Percentiles rank a stretch among this genome's conserved stretches.
These are phyloP conservation scores for Zoysia matrella DNA, from an alignment of 202 grass and related monocot genomes.

Conservation along the genomic window DNA sequence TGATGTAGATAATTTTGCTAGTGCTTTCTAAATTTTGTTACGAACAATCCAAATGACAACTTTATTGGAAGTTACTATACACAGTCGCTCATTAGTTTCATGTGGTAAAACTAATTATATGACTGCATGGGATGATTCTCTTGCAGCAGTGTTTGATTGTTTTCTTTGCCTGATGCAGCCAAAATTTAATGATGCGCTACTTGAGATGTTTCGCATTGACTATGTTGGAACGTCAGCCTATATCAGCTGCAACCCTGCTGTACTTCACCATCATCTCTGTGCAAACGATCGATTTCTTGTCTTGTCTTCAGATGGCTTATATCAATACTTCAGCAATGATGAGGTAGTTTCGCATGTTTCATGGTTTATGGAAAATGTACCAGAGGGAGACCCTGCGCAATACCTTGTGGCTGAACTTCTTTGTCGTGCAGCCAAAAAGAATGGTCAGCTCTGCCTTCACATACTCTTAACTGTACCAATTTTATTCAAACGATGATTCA, in stretches of 20 bases:
- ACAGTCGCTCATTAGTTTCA: slow-evolving; percentile 7
- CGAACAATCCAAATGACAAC: not conserved
- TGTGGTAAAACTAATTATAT: not conserved
- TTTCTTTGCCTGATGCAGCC: slow-evolving; percentile 52
- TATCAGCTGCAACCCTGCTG: slow-evolving; percentile 77
- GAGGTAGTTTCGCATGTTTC: slow-evolving; percentile 86
- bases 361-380: slow-evolving; percentile 94
- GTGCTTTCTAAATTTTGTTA: not conserved
- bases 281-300: slow-evolving; percentile 78
- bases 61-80: not conserved
- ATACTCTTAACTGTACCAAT: slow-evolving; percentile 15
- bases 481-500: not conserved
- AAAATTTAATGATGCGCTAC: slow-evolving; percentile 76
- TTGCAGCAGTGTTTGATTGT: slow-evolving; percentile 14
- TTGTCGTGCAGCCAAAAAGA: slow-evolving; percentile 87
- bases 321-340: slow-evolving; percentile 93
- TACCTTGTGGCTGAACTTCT: slow-evolving; percentile 89
- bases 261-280: slow-evolving; percentile 76
- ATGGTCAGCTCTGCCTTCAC: slow-evolving; percentile 58
- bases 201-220: slow-evolving; percentile 81
- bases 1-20: not conserved
- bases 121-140: not conserved
- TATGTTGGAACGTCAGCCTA: slow-evolving; percentile 74
- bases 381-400: slow-evolving; percentile 90
- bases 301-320: slow-evolving; percentile 88